Conservation (phyloP, 441 rosid species). For the Hura crepitans region DNA sequence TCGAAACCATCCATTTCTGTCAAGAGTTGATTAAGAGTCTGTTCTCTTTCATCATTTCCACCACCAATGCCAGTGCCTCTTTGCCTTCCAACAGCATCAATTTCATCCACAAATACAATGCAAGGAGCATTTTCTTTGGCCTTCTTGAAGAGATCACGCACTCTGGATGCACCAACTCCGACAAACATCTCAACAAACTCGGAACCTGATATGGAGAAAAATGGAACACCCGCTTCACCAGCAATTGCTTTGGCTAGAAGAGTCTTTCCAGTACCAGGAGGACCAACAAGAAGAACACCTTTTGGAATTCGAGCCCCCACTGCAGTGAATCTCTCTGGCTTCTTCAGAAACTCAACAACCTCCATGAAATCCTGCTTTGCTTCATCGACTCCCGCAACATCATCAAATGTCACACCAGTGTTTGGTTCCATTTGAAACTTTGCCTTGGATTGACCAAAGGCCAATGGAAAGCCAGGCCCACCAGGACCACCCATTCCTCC, state of each 20-base stretch:
- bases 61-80: constrained; percentile 95
- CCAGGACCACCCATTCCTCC: constrained; percentile 99
- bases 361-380: constrained; percentile 98
- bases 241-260: constrained; percentile 93
- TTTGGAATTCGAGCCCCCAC: constrained; percentile 88
- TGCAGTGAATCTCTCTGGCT: constrained; percentile 96
- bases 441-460: constrained; percentile 84
- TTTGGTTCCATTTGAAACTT: constrained; percentile 98
- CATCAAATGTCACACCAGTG: constrained; percentile 96
- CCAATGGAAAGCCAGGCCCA: constrained; percentile 85
- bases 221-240: constrained; percentile 96
- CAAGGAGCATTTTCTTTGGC: constrained; percentile 93
- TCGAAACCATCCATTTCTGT: constrained; percentile 98
- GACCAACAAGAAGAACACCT: constrained; percentile 95
- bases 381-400: constrained; percentile 97
- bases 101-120: constrained; percentile 94
- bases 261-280: constrained; percentile 94
- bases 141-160: constrained; percentile 90
- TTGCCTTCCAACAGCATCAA: constrained; percentile 89
- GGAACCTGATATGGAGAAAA: constrained; percentile 90
- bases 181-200: constrained; percentile 99
- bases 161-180: constrained; percentile 97
- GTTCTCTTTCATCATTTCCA: constrained; percentile 93
- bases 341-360: constrained; percentile 91
- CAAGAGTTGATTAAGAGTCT: constrained; percentile 86